A percentile compares a stretch with the other conserved stretches of the same genome.
Conservation (phyloP, 2,329 filamentous ascomycete species). For the Aureobasidium pullulans region DNA sequence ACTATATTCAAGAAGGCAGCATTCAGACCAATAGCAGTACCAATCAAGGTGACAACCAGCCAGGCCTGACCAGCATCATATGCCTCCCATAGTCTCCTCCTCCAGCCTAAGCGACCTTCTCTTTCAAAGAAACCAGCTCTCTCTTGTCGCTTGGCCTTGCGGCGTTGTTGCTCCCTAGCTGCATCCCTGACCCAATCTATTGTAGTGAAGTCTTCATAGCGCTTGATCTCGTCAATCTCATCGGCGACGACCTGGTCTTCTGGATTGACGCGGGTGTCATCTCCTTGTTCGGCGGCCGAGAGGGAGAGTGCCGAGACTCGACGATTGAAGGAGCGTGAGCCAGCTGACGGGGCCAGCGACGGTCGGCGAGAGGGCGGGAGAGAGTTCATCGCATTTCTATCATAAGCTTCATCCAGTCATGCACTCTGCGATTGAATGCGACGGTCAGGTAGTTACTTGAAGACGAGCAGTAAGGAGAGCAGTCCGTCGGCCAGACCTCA, state of each 20-base stretch:
- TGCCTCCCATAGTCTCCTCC: slow-evolving; percentile 70
- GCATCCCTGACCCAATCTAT: slow-evolving; percentile 99
- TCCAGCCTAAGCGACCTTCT: slow-evolving; percentile 65
- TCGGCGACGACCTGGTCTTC: slow-evolving; percentile 73
- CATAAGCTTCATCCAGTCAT: not conserved
- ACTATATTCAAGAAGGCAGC: slow-evolving; percentile 90
- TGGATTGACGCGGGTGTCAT: slow-evolving; percentile 44
- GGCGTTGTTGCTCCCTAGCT: slow-evolving; percentile 75
- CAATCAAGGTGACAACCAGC: slow-evolving; percentile 93
- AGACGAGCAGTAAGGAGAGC: not conserved
- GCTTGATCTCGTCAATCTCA: slow-evolving; percentile 95
- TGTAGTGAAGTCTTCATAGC: slow-evolving; percentile 97
- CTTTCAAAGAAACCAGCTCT: slow-evolving; percentile 65
- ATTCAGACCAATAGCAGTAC: slow-evolving; percentile 86
- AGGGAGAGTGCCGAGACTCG: slow-evolving; percentile 63
- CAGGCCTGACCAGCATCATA: slow-evolving; percentile 97
- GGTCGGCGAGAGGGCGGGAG: slow-evolving; percentile 22
- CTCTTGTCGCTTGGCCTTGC: slow-evolving; percentile 66
- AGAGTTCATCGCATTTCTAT: slow-evolving; percentile 6
- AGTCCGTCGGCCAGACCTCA: not conserved
- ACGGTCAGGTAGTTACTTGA: not conserved
- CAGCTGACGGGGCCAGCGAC: slow-evolving; percentile 47
- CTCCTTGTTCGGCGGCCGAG: slow-evolving; percentile 55
- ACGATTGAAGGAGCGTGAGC: slow-evolving; percentile 48
- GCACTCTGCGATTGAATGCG: not conserved